Evolutionary conservation across 805 yeast species (phyloP).

Genomic region (Candida tallmaniae): DNA sequence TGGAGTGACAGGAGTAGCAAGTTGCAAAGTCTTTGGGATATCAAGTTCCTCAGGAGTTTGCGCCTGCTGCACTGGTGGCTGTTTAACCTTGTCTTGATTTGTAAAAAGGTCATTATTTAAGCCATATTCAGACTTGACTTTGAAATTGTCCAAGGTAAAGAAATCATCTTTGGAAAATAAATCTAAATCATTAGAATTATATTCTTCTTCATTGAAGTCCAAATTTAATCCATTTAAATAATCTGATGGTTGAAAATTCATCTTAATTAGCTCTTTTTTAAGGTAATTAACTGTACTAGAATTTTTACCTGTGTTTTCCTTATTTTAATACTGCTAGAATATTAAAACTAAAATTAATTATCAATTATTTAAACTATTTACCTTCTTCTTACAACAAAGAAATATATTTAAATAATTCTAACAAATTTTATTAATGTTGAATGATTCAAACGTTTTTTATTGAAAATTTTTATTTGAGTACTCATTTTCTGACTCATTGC

Average conservation of each 20-base stretch:
- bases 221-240: conserved; percentile 37
- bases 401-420: too few relatives aligned
- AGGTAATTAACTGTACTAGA: background rate
- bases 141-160: conserved; percentile 31
- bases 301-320: too few relatives aligned
- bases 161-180: conserved; percentile 37
- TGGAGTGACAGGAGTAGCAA: background rate
- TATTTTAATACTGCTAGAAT: too few relatives aligned
- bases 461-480: too few relatives aligned
- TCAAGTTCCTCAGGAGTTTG: conserved; percentile 14
- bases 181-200: conserved; percentile 28
- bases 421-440: too few relatives aligned
- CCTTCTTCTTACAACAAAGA: too few relatives aligned
- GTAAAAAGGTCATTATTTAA: background rate
- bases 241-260: conserved; percentile 41
- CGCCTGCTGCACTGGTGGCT: background rate
- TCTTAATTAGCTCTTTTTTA: conserved; percentile 8
- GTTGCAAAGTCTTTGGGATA: conserved; percentile 1
- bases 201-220: conserved; percentile 24
- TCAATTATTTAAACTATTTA: too few relatives aligned
- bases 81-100: background rate
- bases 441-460: too few relatives aligned
- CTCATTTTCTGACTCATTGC: too few relatives aligned
- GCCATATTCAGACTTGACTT: conserved; percentile 3
- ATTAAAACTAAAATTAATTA: background rate